Conservation (phyloP, 2,329 filamentous ascomycete genomes). For the Metarhizium sp. region DNA sequence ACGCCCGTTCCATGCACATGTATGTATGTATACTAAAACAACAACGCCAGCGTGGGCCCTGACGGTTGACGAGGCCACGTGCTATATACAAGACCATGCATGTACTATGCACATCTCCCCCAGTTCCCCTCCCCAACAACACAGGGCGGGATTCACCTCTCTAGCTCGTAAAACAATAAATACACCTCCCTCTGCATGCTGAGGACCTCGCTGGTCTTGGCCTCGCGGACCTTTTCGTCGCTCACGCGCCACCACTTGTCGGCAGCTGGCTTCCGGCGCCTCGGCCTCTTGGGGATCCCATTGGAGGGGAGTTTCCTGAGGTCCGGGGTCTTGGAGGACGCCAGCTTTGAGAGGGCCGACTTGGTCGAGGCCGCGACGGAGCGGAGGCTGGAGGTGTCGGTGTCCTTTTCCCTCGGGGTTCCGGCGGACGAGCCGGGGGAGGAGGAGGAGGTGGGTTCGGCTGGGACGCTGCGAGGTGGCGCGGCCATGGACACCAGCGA, state of each 20-base stretch:
- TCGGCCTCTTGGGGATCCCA: slow-evolving; percentile 27
- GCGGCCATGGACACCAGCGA: slow-evolving; percentile 25
- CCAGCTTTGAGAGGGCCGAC: slow-evolving; percentile 41
- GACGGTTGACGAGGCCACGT: neutral
- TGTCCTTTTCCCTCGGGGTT: slow-evolving; percentile 26
- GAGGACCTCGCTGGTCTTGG: slow-evolving; percentile 83
- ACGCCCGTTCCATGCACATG: neutral
- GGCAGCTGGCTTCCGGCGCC: slow-evolving; percentile 46
- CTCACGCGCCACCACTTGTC: slow-evolving; percentile 96
- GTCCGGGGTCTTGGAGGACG: slow-evolving; percentile 26
- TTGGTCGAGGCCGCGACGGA: slow-evolving; percentile 48
- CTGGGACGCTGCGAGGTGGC: slow-evolving; percentile 23
- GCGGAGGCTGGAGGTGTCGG: slow-evolving; percentile 42
- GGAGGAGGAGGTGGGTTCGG: slow-evolving; percentile 15
- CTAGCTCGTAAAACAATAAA: slow-evolving; percentile 88
- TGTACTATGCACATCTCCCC: neutral
- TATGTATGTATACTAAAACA: too few relatives aligned
- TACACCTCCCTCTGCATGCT: slow-evolving; percentile 96
- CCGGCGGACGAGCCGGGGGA: slow-evolving; percentile 19
- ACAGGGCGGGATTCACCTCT: slow-evolving; percentile 30
- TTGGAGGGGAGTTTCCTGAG: slow-evolving; percentile 11
- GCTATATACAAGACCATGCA: neutral
- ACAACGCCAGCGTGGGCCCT: too few relatives aligned
- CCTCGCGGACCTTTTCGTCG: slow-evolving; percentile 92
- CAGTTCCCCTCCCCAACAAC: too few relatives aligned